Evolutionary conservation across 2,329 filamentous ascomycete genomes (phyloP).

Genomic region (Daldinia eschscholtzii): DNA sequence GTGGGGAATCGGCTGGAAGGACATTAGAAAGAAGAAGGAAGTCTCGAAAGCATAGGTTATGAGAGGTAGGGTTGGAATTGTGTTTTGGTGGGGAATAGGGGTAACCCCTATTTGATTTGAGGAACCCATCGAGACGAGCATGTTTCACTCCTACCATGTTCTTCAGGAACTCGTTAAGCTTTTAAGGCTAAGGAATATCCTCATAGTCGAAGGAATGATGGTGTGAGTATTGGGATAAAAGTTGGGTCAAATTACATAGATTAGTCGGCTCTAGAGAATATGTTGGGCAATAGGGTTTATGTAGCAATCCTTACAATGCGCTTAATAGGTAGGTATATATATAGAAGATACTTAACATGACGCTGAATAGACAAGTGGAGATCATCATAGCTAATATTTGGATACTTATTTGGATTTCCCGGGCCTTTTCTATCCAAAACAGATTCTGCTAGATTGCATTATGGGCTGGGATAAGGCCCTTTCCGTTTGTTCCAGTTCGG

Average conservation of each 20-base stretch:
- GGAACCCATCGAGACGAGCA: not conserved
- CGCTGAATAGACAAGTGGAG: not conserved
- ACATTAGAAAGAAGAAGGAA: slow-evolving; percentile 56
- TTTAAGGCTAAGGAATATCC: not conserved
- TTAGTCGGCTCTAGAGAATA: not conserved
- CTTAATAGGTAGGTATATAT: too few relatives aligned
- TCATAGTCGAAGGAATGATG: not conserved
- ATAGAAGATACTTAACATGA: too few relatives aligned
- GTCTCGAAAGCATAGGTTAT: not conserved
- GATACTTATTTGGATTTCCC: not conserved
- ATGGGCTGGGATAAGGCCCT: not conserved
- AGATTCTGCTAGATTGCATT: not conserved
- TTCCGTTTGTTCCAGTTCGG: not conserved
- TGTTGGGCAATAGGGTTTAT: not conserved
- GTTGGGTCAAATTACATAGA: not conserved
- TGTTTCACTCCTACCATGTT: not conserved
- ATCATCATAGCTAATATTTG: not conserved
- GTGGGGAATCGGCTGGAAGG: slow-evolving; percentile 62
- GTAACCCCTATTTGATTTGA: too few relatives aligned
- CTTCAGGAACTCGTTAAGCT: not conserved
- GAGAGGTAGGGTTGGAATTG: not conserved
- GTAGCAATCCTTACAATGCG: not conserved
- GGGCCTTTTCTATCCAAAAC: not conserved
- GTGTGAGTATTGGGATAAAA: not conserved
- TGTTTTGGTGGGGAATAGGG: too few relatives aligned